Evolutionary conservation across 805 yeast species (phyloP).

Genomic region (Lachancea meyersii): DNA sequence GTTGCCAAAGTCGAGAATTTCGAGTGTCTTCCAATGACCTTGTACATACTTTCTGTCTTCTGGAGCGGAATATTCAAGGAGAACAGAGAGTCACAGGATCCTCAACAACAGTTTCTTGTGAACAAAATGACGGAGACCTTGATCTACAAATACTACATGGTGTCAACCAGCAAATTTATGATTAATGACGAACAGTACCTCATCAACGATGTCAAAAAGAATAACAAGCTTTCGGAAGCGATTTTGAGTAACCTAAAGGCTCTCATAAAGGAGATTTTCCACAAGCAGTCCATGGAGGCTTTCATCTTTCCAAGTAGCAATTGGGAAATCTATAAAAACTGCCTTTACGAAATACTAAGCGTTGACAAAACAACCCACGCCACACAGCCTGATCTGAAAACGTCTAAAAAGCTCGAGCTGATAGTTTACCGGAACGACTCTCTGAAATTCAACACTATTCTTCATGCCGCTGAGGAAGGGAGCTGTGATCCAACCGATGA

Average conservation of each 20-base stretch:
- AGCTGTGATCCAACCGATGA: slow-evolving; percentile 20
- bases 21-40: slow-evolving; percentile 40
- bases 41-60: slow-evolving; percentile 55
- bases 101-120: slow-evolving; percentile 44
- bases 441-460: slow-evolving; percentile 45
- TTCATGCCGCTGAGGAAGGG: slow-evolving; percentile 12
- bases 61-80: slow-evolving; percentile 60
- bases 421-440: slow-evolving; percentile 68
- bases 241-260: slow-evolving; percentile 23
- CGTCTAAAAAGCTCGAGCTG: slow-evolving; percentile 46
- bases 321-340: slow-evolving; percentile 51
- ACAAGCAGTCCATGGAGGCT: slow-evolving; percentile 39
- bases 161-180: slow-evolving; percentile 33
- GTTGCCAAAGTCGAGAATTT: slow-evolving; percentile 37
- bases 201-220: slow-evolving; percentile 34
- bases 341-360: slow-evolving; percentile 37
- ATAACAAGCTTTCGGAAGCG: slow-evolving; percentile 28
- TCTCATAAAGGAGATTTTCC: slow-evolving; percentile 29
- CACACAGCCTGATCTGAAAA: slow-evolving; percentile 8
- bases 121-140: slow-evolving; percentile 61
- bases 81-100: background rate
- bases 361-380: slow-evolving; percentile 13
- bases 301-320: slow-evolving; percentile 54
- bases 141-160: slow-evolving; percentile 41
- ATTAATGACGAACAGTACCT: slow-evolving; percentile 34